Evolutionary conservation across 2,329 filamentous ascomycete genomes (phyloP).

Genomic region (Claviceps sp.): DNA sequence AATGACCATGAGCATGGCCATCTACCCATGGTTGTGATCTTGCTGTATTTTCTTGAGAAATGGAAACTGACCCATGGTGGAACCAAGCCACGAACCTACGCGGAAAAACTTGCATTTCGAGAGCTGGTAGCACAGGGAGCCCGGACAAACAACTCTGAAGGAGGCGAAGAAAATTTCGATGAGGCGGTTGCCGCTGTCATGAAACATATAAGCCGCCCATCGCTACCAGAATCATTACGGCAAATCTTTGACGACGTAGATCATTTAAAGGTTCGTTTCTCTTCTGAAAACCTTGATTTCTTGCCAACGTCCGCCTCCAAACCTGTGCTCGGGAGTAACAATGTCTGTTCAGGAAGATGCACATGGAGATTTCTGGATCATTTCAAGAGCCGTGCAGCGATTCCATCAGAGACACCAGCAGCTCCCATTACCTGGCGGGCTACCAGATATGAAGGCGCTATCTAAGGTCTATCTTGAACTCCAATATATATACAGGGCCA

Average conservation of each 20-base stretch:
- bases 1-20: slow-evolving; percentile 79
- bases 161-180: slow-evolving; percentile 92
- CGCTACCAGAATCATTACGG: slow-evolving; percentile 53
- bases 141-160: slow-evolving; percentile 62
- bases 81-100: slow-evolving; percentile 56
- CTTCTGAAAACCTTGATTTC: background rate
- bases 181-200: slow-evolving; percentile 80
- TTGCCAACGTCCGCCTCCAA: background rate
- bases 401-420: slow-evolving; percentile 64
- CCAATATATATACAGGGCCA: slow-evolving; percentile 84
- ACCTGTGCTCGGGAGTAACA: background rate
- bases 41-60: slow-evolving; percentile 67
- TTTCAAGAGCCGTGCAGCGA: slow-evolving; percentile 61
- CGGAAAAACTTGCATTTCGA: slow-evolving; percentile 76
- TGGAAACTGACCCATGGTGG: slow-evolving; percentile 67
- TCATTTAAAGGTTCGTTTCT: slow-evolving; percentile 35
- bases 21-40: slow-evolving; percentile 70
- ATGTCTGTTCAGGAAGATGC: background rate
- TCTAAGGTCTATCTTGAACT: slow-evolving; percentile 80
- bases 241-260: slow-evolving; percentile 63
- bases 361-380: slow-evolving; percentile 66
- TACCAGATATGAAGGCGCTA: slow-evolving; percentile 97
- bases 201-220: slow-evolving; percentile 63
- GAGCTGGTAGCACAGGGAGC: slow-evolving; percentile 52
- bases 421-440: slow-evolving; percentile 70